Conservation (phyloP, 2,329 filamentous ascomycete species). For the Colletotrichum kahawae region DNA sequence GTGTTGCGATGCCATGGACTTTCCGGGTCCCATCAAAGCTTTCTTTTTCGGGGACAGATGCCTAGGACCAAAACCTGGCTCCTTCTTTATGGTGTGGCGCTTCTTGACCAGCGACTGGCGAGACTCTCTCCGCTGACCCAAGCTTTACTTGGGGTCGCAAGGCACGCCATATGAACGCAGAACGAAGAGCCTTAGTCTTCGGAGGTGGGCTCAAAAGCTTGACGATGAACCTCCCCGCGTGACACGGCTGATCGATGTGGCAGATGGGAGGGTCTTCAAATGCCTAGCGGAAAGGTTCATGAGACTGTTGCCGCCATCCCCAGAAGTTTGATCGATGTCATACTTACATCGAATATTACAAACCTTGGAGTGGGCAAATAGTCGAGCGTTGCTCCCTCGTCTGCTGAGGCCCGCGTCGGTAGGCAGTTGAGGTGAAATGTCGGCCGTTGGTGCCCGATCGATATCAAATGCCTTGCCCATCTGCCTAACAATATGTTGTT, state of each 20-base stretch:
- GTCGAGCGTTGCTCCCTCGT: neutral
- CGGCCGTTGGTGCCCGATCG: neutral
- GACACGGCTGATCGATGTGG: neutral
- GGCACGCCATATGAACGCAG: neutral
- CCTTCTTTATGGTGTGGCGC: neutral
- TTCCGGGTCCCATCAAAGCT: neutral
- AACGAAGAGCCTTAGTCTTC: neutral
- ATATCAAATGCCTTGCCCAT: neutral
- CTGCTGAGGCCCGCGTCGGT: neutral
- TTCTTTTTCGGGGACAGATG: neutral
- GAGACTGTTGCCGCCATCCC: neutral
- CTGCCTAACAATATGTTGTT: neutral
- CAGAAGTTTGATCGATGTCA: neutral
- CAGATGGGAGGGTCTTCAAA: neutral
- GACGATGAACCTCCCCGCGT: neutral
- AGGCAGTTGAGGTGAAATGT: neutral
- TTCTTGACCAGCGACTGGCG: neutral
- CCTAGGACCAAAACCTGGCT: neutral
- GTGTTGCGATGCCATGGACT: neutral
- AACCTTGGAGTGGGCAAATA: neutral
- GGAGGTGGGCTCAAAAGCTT: neutral
- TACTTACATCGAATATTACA: neutral
- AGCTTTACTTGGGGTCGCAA: neutral
- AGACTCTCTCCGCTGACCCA: neutral
- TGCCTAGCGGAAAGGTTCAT: neutral